Percentiles rank a stretch among this genome's conserved stretches.
These are phyloP conservation scores for Sclerotinia minor DNA, from an alignment of 2,329 filamentous ascomycete genomes.

Conservation along the genomic window DNA sequence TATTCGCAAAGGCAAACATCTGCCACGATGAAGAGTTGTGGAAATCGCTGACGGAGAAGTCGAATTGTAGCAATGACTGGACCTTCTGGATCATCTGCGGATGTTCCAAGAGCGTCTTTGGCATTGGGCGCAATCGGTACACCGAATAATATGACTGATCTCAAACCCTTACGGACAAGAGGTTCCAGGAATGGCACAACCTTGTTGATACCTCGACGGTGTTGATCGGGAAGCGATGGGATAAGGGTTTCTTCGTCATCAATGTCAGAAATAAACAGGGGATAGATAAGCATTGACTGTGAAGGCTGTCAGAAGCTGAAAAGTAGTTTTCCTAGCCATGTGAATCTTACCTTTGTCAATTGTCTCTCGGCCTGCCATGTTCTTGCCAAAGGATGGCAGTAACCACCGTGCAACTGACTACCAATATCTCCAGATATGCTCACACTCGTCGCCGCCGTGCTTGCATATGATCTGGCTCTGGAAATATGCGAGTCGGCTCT, in stretches of 20 bases:
- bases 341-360: slow-evolving; percentile 69
- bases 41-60: slow-evolving; percentile 80
- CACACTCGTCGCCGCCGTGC: slow-evolving; percentile 66
- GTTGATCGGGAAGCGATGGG: slow-evolving; percentile 85
- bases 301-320: slow-evolving; percentile 26
- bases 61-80: slow-evolving; percentile 88
- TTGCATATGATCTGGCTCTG: slow-evolving; percentile 64
- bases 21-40: slow-evolving; percentile 83
- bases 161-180: slow-evolving; percentile 84
- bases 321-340: slow-evolving; percentile 1
- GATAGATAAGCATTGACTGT: slow-evolving; percentile 97
- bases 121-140: slow-evolving; percentile 78
- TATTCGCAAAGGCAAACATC: slow-evolving; percentile 99
- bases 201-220: slow-evolving; percentile 84
- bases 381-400: slow-evolving; percentile 75
- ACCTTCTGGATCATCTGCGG: slow-evolving; percentile 88
- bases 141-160: slow-evolving; percentile 93
- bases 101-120: slow-evolving; percentile 89
- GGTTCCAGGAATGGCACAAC: slow-evolving; percentile 81
- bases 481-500: slow-evolving; percentile 58
- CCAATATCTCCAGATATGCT: slow-evolving; percentile 75
- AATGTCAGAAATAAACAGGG: slow-evolving; percentile 91
- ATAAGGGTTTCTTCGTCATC: slow-evolving; percentile 90
- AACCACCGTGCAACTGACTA: slow-evolving; percentile 80
- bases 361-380: slow-evolving; percentile 84